These are phyloP conservation scores for Pezicula neosporulosa DNA, from an alignment of 2,329 filamentous ascomycete species.

Conservation along the genomic window DNA sequence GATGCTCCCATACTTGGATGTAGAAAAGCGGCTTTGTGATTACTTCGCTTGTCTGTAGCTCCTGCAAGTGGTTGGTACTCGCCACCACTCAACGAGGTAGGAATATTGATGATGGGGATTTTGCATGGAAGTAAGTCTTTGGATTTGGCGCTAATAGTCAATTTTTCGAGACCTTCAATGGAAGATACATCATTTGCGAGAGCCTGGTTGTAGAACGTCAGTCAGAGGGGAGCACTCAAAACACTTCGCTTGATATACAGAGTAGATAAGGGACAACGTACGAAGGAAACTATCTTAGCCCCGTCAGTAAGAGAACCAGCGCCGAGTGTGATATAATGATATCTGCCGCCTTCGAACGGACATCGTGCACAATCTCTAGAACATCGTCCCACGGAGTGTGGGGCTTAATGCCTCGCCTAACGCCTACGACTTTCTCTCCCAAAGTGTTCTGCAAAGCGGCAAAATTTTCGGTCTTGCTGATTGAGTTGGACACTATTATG, in stretches of 20 bases:
- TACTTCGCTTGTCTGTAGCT: conserved; percentile 29
- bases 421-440: conserved; percentile 22
- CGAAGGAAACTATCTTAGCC: conserved; percentile 26
- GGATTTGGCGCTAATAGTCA: conserved; percentile 7
- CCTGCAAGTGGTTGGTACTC: conserved; percentile 37
- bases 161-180: conserved; percentile 10
- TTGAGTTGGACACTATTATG: conserved; percentile 29
- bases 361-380: conserved; percentile 24
- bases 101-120: conserved; percentile 35
- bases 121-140: conserved; percentile 12
- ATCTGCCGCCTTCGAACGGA: conserved; percentile 21
- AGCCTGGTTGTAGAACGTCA: conserved; percentile 13
- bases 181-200: conserved; percentile 19
- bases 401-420: conserved; percentile 27
- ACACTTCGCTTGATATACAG: background rate
- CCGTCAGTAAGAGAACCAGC: conserved; percentile 30
- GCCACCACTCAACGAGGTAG: conserved; percentile 37
- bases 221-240: too few relatives aligned
- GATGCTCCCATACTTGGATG: conserved; percentile 38
- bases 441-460: conserved; percentile 19
- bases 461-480: conserved; percentile 27
- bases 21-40: conserved; percentile 21
- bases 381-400: conserved; percentile 30
- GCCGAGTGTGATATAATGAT: conserved; percentile 29
- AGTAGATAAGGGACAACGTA: conserved; percentile 7